Evolutionary conservation across 768 basidiomycete species (phyloP).

Genomic region (Dendrothele bispora): DNA sequence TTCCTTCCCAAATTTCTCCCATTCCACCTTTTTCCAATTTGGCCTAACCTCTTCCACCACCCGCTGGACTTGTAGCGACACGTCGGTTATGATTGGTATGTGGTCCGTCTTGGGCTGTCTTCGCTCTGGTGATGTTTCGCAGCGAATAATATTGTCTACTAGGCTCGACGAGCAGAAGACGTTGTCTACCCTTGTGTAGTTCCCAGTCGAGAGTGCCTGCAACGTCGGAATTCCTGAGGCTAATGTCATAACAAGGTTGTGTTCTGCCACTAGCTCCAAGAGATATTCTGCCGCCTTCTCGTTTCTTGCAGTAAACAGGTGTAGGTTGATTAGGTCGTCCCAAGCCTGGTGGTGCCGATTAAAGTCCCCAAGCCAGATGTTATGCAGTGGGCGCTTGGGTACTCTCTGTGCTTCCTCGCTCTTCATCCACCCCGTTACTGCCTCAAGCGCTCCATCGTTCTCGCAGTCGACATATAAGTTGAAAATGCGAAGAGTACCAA

Average conservation of each 20-base stretch:
- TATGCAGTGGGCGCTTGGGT: neutral
- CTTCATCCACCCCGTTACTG: neutral
- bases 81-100: too few species aligned
- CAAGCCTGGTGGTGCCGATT: constrained; percentile 32
- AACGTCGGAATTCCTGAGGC: constrained; percentile 14
- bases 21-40: too few species aligned
- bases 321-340: constrained; percentile 20
- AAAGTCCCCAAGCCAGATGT: constrained; percentile 23
- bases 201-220: neutral
- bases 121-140: too few species aligned
- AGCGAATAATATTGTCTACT: too few species aligned
- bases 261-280: constrained; percentile 16
- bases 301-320: constrained; percentile 16
- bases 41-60: too few species aligned
- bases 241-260: constrained; percentile 27
- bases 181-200: constrained; percentile 1
- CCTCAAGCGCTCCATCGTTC: constrained; percentile 8
- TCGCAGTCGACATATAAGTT: constrained; percentile 14
- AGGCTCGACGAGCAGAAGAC: too few species aligned
- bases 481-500: neutral
- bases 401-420: neutral
- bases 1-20: too few species aligned
- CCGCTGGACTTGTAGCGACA: too few species aligned
- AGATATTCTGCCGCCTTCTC: constrained; percentile 9
- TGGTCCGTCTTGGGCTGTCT: too few species aligned